These are phyloP conservation scores for Clarireedia monteithiana DNA, from an alignment of 2,329 filamentous ascomycete species.

Conservation along the genomic window DNA sequence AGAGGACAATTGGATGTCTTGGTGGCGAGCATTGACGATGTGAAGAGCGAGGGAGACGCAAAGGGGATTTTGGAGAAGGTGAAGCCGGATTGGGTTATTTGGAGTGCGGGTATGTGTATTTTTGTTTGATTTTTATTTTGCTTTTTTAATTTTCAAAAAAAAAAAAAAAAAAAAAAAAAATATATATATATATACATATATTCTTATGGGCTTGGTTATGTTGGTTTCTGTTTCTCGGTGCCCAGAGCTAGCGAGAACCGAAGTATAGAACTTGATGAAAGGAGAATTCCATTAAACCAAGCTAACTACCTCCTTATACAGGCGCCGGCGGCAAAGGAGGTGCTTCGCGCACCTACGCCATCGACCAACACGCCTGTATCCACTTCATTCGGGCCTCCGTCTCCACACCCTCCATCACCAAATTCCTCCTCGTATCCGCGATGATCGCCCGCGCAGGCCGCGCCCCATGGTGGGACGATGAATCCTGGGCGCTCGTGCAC, in stretches of 20 bases:
- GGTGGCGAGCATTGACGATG: constrained; percentile 58
- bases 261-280: background rate
- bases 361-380: constrained; percentile 57
- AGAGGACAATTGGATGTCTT: constrained; percentile 61
- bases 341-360: constrained; percentile 45
- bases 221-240: background rate
- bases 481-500: constrained; percentile 34
- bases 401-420: constrained; percentile 43
- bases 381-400: constrained; percentile 54
- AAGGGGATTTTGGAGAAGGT: constrained; percentile 53
- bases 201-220: background rate
- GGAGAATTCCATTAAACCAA: background rate
- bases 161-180: background rate
- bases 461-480: constrained; percentile 49
- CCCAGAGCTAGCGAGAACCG: no score
- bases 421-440: constrained; percentile 60
- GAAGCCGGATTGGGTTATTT: constrained; percentile 59
- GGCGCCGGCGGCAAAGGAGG: constrained; percentile 54
- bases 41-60: constrained; percentile 56
- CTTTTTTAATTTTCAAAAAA: background rate
- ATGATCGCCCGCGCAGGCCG: constrained; percentile 42
- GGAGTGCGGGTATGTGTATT: constrained; percentile 45
- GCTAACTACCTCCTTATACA: constrained; percentile 16
- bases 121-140: background rate
- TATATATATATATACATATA: no score